A percentile compares a stretch with the other conserved stretches of the same genome.
Evolutionary conservation across 345 rosid genomes (phyloP).

Genomic region (Raphanus sativus): DNA sequence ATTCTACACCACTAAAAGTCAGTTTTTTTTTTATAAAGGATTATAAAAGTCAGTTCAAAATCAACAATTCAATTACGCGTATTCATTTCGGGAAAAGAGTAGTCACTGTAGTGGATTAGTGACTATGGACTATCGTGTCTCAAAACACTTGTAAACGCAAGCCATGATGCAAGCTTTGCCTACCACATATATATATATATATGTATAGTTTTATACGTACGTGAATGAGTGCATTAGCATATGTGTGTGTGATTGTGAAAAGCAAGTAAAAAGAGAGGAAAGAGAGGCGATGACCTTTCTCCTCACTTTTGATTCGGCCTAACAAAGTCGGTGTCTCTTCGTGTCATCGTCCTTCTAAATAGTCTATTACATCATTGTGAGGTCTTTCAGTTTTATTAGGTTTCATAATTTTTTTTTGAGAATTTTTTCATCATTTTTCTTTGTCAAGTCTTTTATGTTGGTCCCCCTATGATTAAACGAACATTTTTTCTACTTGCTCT

Average conservation of each 20-base stretch:
- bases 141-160: slow-evolving; percentile 32
- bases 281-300: slow-evolving; percentile 29
- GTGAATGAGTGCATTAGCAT: not conserved
- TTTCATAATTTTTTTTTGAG: not conserved
- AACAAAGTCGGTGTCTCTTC: slow-evolving; percentile 38
- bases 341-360: slow-evolving; percentile 33
- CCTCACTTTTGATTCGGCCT: slow-evolving; percentile 33
- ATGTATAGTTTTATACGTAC: slow-evolving; percentile 1
- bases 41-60: not conserved
- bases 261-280: slow-evolving; percentile 23
- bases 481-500: not conserved
- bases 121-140: slow-evolving; percentile 16
- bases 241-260: slow-evolving; percentile 26
- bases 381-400: slow-evolving; percentile 22
- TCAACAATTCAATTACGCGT: not conserved
- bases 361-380: slow-evolving; percentile 31
- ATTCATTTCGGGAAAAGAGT: slow-evolving; percentile 1
- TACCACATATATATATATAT: not conserved
- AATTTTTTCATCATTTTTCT: not conserved
- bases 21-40: not conserved
- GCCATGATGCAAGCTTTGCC: slow-evolving; percentile 31
- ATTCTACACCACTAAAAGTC: not conserved
- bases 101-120: slow-evolving; percentile 23
- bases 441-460: not conserved
- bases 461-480: not conserved